phyloP scores from a whole-genome alignment of 192 early-diverging fungal genomes.

The Coemansia interrupta region DNA sequence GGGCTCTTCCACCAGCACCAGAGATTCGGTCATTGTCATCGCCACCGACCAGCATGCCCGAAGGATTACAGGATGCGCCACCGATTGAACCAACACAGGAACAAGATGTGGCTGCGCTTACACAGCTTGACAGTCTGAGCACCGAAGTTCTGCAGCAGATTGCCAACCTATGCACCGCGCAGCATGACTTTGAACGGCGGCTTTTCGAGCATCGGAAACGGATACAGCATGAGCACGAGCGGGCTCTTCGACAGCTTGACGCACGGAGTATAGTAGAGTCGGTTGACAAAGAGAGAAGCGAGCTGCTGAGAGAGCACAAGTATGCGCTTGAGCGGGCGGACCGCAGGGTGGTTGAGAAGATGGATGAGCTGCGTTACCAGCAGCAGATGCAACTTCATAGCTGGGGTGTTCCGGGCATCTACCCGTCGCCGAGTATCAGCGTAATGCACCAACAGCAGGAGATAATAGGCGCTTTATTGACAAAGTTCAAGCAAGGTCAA shows the following conservation, averaged over 20 bases:
- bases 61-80: not conserved
- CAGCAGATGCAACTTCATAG: conserved; percentile 33
- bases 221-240: conserved; percentile 29
- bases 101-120: not conserved
- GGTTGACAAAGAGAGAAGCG: conserved; percentile 22
- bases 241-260: conserved; percentile 17
- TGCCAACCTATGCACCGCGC: conserved; percentile 17
- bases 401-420: conserved; percentile 28
- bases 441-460: conserved; percentile 29
- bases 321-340: conserved; percentile 31
- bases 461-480: not conserved
- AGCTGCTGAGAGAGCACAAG: conserved; percentile 21
- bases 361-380: conserved; percentile 46
- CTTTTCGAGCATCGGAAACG: conserved; percentile 34
- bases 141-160: conserved; percentile 17
- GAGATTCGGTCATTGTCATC: conserved; percentile 10
- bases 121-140: not conserved
- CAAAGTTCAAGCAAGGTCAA: not conserved
- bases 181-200: conserved; percentile 43
- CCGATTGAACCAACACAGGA: not conserved
- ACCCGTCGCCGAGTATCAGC: conserved; percentile 20
- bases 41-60: not conserved
- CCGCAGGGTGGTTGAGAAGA: conserved; percentile 28
- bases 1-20: conserved; percentile 34
- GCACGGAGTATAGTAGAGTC: conserved; percentile 30